Evolutionary conservation across 2,329 filamentous ascomycete species (phyloP).

Genomic region (Blastomyces silverae): DNA sequence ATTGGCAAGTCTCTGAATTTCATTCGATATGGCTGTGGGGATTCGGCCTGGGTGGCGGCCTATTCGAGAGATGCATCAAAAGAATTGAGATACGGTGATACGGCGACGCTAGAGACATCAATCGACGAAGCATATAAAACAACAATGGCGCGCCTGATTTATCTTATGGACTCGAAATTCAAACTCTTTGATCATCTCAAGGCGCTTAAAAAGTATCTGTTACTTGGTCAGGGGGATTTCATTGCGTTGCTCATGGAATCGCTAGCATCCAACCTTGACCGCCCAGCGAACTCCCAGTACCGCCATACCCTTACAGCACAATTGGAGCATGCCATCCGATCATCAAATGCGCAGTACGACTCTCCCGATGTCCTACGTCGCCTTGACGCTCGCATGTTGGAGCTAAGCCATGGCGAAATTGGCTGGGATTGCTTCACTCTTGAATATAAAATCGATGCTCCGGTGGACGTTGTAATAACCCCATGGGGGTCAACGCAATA

Average conservation of each 20-base stretch:
- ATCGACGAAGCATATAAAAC: conserved; percentile 98
- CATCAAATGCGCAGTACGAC: conserved; percentile 95
- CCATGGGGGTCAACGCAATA: conserved; percentile 95
- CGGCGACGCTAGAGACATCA: conserved; percentile 79
- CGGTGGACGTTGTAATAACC: conserved; percentile 93
- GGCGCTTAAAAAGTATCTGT: conserved; percentile 87
- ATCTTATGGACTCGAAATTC: conserved; percentile 93
- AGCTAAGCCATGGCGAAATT: conserved; percentile 91
- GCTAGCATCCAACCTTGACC: conserved; percentile 81
- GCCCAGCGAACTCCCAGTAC: conserved; percentile 94
- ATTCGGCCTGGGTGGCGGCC: conserved; percentile 88
- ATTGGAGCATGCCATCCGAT: conserved; percentile 91
- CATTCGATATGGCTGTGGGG: conserved; percentile 89
- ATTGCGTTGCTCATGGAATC: conserved; percentile 97
- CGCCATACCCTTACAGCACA: conserved; percentile 96
- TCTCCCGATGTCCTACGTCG: conserved; percentile 82
- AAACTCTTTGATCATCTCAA: conserved; percentile 86
- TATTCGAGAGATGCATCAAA: conserved; percentile 92
- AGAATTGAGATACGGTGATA: conserved; percentile 87
- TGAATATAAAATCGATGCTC: conserved; percentile 96
- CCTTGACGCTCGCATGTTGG: conserved; percentile 95
- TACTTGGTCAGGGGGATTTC: conserved; percentile 94
- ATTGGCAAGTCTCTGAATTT: conserved; percentile 99
- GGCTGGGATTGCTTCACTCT: conserved; percentile 99
- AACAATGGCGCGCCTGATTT: conserved; percentile 89